phyloP scores from a whole-genome alignment of 768 basidiomycete genomes.

The Podaxis sp. region DNA sequence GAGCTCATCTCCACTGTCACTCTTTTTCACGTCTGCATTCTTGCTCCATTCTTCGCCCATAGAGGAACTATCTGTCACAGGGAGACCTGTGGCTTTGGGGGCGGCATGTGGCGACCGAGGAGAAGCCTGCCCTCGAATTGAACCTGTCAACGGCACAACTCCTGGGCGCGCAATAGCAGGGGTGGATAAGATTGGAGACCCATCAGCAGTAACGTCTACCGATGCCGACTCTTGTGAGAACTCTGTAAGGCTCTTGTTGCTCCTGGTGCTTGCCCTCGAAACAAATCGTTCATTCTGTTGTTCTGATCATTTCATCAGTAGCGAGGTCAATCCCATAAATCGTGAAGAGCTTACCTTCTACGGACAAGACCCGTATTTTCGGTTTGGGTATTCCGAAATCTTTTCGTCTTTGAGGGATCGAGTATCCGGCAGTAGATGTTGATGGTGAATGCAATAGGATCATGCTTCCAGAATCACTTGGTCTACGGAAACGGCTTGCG shows the following conservation, averaged over 20 bases:
- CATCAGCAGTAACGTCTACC: slow-evolving; percentile 28
- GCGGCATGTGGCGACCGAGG: slow-evolving; percentile 19
- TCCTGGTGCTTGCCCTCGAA: slow-evolving; percentile 35
- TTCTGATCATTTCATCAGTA: not conserved
- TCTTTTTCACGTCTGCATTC: slow-evolving; percentile 30
- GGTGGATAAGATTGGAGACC: slow-evolving; percentile 26
- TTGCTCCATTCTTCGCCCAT: slow-evolving; percentile 40
- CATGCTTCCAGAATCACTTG: slow-evolving; percentile 44
- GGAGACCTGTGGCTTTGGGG: slow-evolving; percentile 24
- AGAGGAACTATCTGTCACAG: slow-evolving; percentile 20
- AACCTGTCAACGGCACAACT: slow-evolving; percentile 70
- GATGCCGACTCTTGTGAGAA: slow-evolving; percentile 8
- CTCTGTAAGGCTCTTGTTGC: slow-evolving; percentile 11
- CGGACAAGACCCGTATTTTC: slow-evolving; percentile 41
- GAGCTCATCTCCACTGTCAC: slow-evolving; percentile 60
- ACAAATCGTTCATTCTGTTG: slow-evolving; percentile 20
- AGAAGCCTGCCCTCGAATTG: slow-evolving; percentile 60
- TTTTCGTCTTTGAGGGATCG: slow-evolving; percentile 63
- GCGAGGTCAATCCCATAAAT: not conserved
- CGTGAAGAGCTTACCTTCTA: slow-evolving; percentile 27
- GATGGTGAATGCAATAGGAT: slow-evolving; percentile 61
- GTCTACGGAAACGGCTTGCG: slow-evolving; percentile 42
- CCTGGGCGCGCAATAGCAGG: slow-evolving; percentile 45
- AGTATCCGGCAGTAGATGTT: slow-evolving; percentile 59
- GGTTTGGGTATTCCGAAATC: slow-evolving; percentile 66